phyloP scores from a whole-genome alignment of 805 yeast species.

The Monosporozyma yasuniensis region DNA sequence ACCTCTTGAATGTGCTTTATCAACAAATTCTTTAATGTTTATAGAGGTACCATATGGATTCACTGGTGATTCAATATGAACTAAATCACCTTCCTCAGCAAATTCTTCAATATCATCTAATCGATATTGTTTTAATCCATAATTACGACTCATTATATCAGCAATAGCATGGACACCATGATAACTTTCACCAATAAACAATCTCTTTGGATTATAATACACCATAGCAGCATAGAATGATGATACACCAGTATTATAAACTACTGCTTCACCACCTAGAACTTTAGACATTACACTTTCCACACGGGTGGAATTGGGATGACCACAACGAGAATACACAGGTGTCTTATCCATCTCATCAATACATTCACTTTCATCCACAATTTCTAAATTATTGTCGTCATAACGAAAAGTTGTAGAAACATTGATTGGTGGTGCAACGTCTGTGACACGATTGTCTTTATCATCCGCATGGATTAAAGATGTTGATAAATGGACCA shows the following conservation, averaged over 20 bases:
- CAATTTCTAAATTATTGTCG: conserved; percentile 43
- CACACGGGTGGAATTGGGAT: conserved; percentile 60
- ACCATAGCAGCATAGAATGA: conserved; percentile 73
- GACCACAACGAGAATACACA: conserved; percentile 64
- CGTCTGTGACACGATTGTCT: conserved; percentile 49
- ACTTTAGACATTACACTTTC: conserved; percentile 57
- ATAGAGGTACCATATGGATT: conserved; percentile 69
- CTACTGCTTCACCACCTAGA: conserved; percentile 55
- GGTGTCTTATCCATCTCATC: conserved; percentile 31
- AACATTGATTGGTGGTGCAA: conserved; percentile 72
- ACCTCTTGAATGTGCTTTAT: conserved; percentile 67
- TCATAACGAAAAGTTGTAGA: conserved; percentile 70
- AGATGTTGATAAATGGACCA: conserved; percentile 38
- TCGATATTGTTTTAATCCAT: conserved; percentile 43
- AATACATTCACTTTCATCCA: conserved; percentile 31
- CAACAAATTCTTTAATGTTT: conserved; percentile 55
- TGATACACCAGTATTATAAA: conserved; percentile 70
- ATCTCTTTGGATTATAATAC: conserved; percentile 58
- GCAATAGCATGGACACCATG: conserved; percentile 77
- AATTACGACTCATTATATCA: conserved; percentile 50
- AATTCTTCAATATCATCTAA: conserved; percentile 42
- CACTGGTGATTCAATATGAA: conserved; percentile 82
- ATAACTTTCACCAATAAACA: conserved; percentile 73
- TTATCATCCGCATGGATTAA: conserved; percentile 67
- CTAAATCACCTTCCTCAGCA: conserved; percentile 54